phyloP scores from a whole-genome alignment of 371 early-diverging fungal species.

The Mortierella sp. region DNA sequence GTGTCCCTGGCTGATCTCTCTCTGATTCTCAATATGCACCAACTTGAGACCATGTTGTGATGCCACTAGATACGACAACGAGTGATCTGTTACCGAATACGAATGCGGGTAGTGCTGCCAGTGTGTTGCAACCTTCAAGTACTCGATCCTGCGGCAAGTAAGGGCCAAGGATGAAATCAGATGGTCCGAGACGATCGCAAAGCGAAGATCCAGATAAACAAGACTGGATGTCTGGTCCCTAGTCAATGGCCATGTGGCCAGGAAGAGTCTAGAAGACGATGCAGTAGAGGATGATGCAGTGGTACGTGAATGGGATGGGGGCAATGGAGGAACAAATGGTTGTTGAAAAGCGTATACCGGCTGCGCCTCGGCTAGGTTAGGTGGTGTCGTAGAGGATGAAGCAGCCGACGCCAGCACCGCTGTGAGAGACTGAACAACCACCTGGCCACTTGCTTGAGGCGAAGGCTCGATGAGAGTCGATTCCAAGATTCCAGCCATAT shows the following conservation, averaged over 20 bases:
- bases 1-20: slow-evolving; percentile 51
- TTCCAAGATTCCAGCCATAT: neutral
- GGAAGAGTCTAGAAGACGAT: slow-evolving; percentile 18
- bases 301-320: slow-evolving; percentile 9
- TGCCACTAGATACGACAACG: slow-evolving; percentile 32
- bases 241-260: slow-evolving; percentile 40
- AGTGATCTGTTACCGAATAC: slow-evolving; percentile 44
- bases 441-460: neutral
- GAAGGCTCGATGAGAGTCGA: neutral
- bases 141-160: slow-evolving; percentile 41
- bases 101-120: slow-evolving; percentile 45
- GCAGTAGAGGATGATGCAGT: slow-evolving; percentile 14
- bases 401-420: neutral
- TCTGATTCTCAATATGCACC: slow-evolving; percentile 46
- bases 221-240: slow-evolving; percentile 44
- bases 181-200: slow-evolving; percentile 29
- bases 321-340: slow-evolving; percentile 10
- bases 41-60: slow-evolving; percentile 25
- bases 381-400: neutral
- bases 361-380: neutral
- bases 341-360: slow-evolving; percentile 18
- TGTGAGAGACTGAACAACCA: neutral
- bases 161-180: slow-evolving; percentile 25
- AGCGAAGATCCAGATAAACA: slow-evolving; percentile 43
- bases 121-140: slow-evolving; percentile 38